Evolutionary conservation across 2,329 filamentous ascomycete species (phyloP), one percentile per base, ranked within the genome.

Genomic region (Colletotrichum sp.): DNA sequence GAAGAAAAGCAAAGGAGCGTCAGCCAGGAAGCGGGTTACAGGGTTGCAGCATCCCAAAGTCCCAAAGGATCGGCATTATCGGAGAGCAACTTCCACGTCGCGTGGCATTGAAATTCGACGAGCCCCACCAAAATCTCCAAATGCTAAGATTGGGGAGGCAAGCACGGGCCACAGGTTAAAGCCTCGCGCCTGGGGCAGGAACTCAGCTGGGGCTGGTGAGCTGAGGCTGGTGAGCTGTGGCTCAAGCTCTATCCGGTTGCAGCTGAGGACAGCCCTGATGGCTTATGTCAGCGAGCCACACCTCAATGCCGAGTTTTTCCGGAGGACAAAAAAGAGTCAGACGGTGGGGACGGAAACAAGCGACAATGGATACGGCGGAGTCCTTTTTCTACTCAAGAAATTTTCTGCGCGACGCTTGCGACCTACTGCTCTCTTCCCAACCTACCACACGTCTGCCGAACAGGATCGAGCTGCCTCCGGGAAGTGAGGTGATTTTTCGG

Each of bases 391-490:
- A 69, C 70, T 55, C 60, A 57, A 57, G 62, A 75, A 71, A 71
- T 71, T 75, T 76, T 76, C 65, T 76, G 72, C 72, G 21, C 36
- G 39, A 59, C 60, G 12, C 59, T 30, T 24, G 10, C 39, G 16
- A 28, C 21, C 9, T 10, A 3, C n/a, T 52, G 6, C 4, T 52
- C 16, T 52, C 28, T 64, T 74, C 28, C 49, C n/a, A 65, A 18
- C 71, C 66, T 75, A 71, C 72, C 75, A 75, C 71, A 57, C 60
- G 75, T 75, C 75, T 75, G 72, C 72, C 67, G 66, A 69, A 69
- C 72, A 75, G 55, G 32, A 75, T 75, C 60, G 21, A 71, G 67
- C 44, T 71, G 44, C 36, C 66, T 68, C 72, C n/a, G 32, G 26
- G 34, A 39, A 60, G 67, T 75, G 75, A 76, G 75, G 75, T 71